These are phyloP conservation scores for Solanum microdontum DNA, from an alignment of 257 asterid genomes.

Conservation along the genomic window DNA sequence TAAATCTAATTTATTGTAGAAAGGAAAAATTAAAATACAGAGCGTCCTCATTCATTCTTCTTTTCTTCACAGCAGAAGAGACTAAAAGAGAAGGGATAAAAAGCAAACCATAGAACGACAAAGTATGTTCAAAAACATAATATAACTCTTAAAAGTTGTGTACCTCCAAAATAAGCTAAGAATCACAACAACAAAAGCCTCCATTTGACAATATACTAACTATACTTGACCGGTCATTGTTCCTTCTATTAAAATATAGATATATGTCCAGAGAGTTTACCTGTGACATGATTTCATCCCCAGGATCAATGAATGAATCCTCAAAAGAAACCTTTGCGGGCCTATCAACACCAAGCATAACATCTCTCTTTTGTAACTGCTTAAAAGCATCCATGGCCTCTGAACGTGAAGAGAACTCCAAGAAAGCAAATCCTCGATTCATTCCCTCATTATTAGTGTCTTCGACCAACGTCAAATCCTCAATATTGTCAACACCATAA, in stretches of 20 bases:
- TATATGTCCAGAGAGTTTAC: slow-evolving; percentile 32
- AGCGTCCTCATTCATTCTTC: neutral
- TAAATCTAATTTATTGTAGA: neutral
- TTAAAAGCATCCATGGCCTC: slow-evolving; percentile 98
- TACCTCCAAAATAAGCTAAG: neutral
- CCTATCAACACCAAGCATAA: slow-evolving; percentile 78
- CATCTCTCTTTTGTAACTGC: slow-evolving; percentile 87
- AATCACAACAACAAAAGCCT: neutral
- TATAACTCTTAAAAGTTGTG: neutral
- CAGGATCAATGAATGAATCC: slow-evolving; percentile 94
- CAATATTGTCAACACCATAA: slow-evolving; percentile 66
- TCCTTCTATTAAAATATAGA: neutral
- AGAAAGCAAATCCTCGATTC: slow-evolving; percentile 90
- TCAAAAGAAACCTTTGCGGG: slow-evolving; percentile 98
- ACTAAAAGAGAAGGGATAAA: neutral
- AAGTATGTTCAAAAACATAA: neutral
- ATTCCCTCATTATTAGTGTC: slow-evolving; percentile 60
- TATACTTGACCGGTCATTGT: neutral
- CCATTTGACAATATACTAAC: neutral
- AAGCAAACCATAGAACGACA: neutral
- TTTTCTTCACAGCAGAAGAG: neutral
- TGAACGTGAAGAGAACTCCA: slow-evolving; percentile 84
- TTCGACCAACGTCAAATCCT: slow-evolving; percentile 87
- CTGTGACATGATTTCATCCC: slow-evolving; percentile 99
- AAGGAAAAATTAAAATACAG: neutral